phyloP scores from a whole-genome alignment of 352 stramenopile genomes.

The Saprolegnia diclina region DNA sequence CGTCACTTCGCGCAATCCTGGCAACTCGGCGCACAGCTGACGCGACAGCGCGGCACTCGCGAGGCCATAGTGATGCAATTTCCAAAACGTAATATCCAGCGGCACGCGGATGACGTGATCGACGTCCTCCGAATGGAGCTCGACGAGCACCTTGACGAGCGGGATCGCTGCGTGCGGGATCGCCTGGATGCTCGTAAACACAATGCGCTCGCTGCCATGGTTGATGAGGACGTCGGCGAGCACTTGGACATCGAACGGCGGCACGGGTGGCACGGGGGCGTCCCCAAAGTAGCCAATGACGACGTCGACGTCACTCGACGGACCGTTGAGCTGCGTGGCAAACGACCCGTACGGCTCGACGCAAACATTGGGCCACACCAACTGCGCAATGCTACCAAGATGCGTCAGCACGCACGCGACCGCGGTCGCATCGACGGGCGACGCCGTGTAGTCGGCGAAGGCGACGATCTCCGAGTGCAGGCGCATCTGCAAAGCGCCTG shows the following conservation, averaged over 20 bases:
- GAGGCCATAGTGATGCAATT: conserved; percentile 58
- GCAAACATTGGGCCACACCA: conserved; percentile 44
- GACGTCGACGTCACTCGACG: conserved; percentile 69
- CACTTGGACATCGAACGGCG: conserved; percentile 65
- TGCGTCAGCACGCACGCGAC: conserved; percentile 41
- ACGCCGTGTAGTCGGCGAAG: conserved; percentile 45
- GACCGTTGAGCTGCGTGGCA: conserved; percentile 54
- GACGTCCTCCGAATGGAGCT: conserved; percentile 24
- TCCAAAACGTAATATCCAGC: conserved; percentile 83
- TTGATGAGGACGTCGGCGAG: conserved; percentile 47
- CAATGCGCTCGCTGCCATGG: neutral
- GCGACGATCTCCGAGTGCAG: conserved; percentile 71
- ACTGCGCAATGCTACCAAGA: conserved; percentile 43
- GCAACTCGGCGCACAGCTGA: conserved; percentile 57
- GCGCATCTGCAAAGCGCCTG: conserved; percentile 63
- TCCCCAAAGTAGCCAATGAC: conserved; percentile 39
- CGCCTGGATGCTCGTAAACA: conserved; percentile 55
- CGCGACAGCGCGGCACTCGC: conserved; percentile 68
- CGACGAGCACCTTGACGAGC: conserved; percentile 68
- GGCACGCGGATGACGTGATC: conserved; percentile 37
- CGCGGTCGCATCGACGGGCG: conserved; percentile 29
- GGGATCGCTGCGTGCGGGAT: conserved; percentile 68
- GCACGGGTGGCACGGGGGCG: conserved; percentile 45
- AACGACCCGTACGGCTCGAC: conserved; percentile 76
- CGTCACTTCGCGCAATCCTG: conserved; percentile 72